phyloP scores from a whole-genome alignment of 2,329 filamentous ascomycete genomes.

The Nannizzia gypsea region DNA sequence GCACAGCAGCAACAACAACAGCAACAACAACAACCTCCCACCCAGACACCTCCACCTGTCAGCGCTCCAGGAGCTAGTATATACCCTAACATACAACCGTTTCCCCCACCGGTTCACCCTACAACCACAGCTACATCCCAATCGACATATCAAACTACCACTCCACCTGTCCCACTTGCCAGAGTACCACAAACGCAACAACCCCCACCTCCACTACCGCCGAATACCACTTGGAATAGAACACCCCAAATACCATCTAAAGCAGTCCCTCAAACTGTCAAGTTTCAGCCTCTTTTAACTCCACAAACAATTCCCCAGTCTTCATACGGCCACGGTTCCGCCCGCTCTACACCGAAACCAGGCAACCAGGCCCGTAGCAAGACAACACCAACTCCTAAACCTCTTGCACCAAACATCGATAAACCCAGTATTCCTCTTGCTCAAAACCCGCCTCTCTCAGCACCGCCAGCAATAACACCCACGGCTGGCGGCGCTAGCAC shows the following conservation, averaged over 20 bases:
- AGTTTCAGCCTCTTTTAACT: slow-evolving; percentile 5
- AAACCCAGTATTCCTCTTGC: not conserved
- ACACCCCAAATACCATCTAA: not conserved
- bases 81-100: slow-evolving; percentile 4
- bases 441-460: not conserved
- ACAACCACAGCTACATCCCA: not conserved
- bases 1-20: not conserved
- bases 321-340: not conserved
- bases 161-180: not conserved
- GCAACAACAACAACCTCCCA: not conserved
- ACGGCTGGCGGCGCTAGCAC: not conserved
- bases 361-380: not conserved
- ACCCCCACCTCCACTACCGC: not conserved
- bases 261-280: not conserved
- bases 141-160: not conserved
- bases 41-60: not conserved
- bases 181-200: not conserved
- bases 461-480: not conserved
- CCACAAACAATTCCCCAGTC: slow-evolving; percentile 3
- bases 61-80: not conserved
- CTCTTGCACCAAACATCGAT: not conserved
- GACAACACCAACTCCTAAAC: not conserved
- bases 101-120: not conserved
- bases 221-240: not conserved
- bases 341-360: not conserved